Evolutionary conservation across 345 rosid genomes (phyloP).

Genomic region (Gossypioides kirkii): DNA sequence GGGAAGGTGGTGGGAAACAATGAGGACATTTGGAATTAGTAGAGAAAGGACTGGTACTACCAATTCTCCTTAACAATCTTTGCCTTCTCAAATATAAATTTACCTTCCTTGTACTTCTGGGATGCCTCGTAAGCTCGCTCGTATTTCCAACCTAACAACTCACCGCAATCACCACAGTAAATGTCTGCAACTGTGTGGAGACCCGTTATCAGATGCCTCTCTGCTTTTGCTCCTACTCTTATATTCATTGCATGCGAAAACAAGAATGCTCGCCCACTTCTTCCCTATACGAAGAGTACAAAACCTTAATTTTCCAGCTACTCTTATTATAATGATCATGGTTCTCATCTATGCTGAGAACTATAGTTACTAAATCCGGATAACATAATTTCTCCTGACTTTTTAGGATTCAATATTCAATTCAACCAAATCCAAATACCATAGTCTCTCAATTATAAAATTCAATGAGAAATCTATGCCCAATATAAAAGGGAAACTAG

Average conservation of each 20-base stretch:
- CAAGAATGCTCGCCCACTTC: constrained; percentile 78
- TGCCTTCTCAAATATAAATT: constrained; percentile 75
- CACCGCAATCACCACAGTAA: constrained; percentile 59
- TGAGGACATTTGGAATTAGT: too few species aligned
- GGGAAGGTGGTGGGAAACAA: too few species aligned
- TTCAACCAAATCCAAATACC: too few species aligned
- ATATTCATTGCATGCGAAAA: constrained; percentile 85
- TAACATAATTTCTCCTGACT: too few species aligned
- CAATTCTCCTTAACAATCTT: constrained; percentile 73
- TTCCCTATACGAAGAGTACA: constrained; percentile 57
- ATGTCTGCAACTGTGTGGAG: constrained; percentile 87
- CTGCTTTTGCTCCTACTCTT: constrained; percentile 62
- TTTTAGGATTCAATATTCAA: not conserved
- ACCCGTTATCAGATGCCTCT: constrained; percentile 66
- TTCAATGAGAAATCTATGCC: not conserved
- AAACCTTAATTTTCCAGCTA: too few species aligned
- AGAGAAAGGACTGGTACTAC: constrained; percentile 22
- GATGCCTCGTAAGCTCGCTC: constrained; percentile 66
- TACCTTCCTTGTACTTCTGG: constrained; percentile 87
- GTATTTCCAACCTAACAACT: constrained; percentile 84
- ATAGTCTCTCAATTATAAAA: too few species aligned
- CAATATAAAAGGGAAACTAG: not conserved
- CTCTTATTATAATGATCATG: too few species aligned
- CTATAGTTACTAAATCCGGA: too few species aligned
- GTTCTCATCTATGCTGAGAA: not conserved